phyloP scores from a whole-genome alignment of 2,329 filamentous ascomycete species.

The Colletotrichum musae region DNA sequence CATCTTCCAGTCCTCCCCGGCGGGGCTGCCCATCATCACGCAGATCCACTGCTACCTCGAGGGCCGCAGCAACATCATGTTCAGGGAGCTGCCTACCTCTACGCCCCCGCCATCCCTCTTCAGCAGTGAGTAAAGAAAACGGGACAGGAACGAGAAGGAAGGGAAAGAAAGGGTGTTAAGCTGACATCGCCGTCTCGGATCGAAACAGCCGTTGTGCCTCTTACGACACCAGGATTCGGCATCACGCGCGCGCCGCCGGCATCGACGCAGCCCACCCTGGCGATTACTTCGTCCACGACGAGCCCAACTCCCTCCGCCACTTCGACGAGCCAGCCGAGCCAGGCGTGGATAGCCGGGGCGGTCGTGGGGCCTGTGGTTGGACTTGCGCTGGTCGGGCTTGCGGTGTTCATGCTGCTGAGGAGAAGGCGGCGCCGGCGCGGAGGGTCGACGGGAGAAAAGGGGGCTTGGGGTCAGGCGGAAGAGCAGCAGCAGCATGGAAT shows the following conservation, averaged over 20 bases:
- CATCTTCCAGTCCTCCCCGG: constrained; percentile 4
- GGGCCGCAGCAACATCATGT: constrained; percentile 5
- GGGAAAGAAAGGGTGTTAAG: no score
- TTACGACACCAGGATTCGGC: no score
- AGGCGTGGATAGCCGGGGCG: constrained; percentile 20
- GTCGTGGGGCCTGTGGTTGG: constrained; percentile 9
- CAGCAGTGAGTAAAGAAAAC: background rate
- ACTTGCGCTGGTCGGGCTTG: background rate
- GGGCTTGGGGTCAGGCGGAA: background rate
- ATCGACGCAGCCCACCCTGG: background rate
- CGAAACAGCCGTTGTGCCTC: no score
- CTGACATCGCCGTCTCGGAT: no score
- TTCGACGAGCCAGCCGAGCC: background rate
- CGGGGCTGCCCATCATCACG: constrained; percentile 1
- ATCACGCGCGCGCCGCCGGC: background rate
- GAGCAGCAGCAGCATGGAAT: background rate
- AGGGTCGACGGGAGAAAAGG: background rate
- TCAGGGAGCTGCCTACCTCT: background rate
- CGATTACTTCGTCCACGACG: background rate
- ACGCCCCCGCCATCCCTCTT: background rate
- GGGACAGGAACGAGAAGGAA: background rate
- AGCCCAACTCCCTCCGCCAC: background rate
- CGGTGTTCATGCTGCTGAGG: constrained; percentile 8
- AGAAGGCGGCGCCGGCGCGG: constrained; percentile 6
- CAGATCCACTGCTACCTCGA: constrained; percentile 14